These are phyloP conservation scores for Coprinopsis strossmayeri DNA, from an alignment of 768 basidiomycete species.

Conservation along the genomic window DNA sequence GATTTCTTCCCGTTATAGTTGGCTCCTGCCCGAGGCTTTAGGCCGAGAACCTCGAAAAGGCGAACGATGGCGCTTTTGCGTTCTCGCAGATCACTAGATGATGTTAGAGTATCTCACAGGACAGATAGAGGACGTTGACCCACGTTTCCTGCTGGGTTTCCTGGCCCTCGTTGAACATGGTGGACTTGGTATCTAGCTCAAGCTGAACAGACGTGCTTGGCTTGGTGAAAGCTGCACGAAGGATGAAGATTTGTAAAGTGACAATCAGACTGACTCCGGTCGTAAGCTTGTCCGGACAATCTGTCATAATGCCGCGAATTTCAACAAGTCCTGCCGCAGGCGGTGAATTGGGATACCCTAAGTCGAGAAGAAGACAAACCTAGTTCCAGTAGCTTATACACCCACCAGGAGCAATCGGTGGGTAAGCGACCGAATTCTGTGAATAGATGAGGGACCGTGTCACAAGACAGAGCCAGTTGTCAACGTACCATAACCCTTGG, in stretches of 20 bases:
- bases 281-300: slow-evolving; percentile 64
- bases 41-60: slow-evolving; percentile 66
- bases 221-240: slow-evolving; percentile 59
- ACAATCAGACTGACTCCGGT: slow-evolving; percentile 77
- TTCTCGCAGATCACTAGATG: slow-evolving; percentile 54
- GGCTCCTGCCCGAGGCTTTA: slow-evolving; percentile 56
- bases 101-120: background rate
- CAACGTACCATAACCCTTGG: slow-evolving; percentile 55
- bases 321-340: slow-evolving; percentile 48
- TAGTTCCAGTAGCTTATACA: slow-evolving; percentile 66
- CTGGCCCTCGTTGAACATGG: slow-evolving; percentile 65
- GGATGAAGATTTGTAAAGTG: slow-evolving; percentile 67
- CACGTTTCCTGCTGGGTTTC: slow-evolving; percentile 76
- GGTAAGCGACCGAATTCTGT: slow-evolving; percentile 75
- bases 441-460: slow-evolving; percentile 2
- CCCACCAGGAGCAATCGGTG: slow-evolving; percentile 64
- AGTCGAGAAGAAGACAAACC: slow-evolving; percentile 30
- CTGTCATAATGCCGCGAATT: slow-evolving; percentile 67
- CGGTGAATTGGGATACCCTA: background rate
- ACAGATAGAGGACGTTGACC: slow-evolving; percentile 1
- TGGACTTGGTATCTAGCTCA: slow-evolving; percentile 24
- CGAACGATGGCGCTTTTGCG: slow-evolving; percentile 69
- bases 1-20: slow-evolving; percentile 25
- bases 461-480: background rate
- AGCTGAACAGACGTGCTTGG: slow-evolving; percentile 25